phyloP scores from a whole-genome alignment of 768 basidiomycete genomes.

The Lentinula guzmanii region DNA sequence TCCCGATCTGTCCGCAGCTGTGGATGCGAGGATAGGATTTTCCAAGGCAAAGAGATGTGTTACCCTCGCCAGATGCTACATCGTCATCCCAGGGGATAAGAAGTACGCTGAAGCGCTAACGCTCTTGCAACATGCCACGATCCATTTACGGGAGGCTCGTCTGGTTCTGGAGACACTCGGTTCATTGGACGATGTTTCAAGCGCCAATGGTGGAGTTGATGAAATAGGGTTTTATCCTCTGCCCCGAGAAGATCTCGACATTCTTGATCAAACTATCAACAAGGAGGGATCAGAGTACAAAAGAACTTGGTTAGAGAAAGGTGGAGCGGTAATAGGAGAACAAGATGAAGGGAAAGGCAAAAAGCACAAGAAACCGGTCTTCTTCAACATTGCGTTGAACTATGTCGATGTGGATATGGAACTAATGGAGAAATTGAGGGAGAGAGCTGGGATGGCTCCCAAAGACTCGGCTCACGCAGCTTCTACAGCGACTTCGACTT shows the following conservation, averaged over 20 bases:
- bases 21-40: slow-evolving; percentile 71
- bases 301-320: slow-evolving; percentile 73
- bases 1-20: slow-evolving; percentile 70
- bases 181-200: slow-evolving; percentile 39
- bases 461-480: slow-evolving; percentile 14
- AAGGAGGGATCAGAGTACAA: slow-evolving; percentile 49
- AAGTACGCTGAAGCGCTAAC: slow-evolving; percentile 68
- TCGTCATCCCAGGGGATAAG: slow-evolving; percentile 37
- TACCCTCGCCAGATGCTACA: slow-evolving; percentile 74
- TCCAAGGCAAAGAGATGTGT: slow-evolving; percentile 70
- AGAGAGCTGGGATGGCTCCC: slow-evolving; percentile 56
- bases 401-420: slow-evolving; percentile 81
- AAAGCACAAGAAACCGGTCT: slow-evolving; percentile 74
- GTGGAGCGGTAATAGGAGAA: slow-evolving; percentile 52
- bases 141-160: slow-evolving; percentile 71
- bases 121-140: slow-evolving; percentile 62
- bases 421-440: slow-evolving; percentile 48
- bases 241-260: slow-evolving; percentile 30
- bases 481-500: slow-evolving; percentile 12
- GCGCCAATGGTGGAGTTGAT: slow-evolving; percentile 19
- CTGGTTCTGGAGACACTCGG: slow-evolving; percentile 40
- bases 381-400: slow-evolving; percentile 93
- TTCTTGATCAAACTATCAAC: slow-evolving; percentile 47
- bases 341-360: slow-evolving; percentile 25
- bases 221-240: slow-evolving; percentile 53